Evolutionary conservation across 371 early-diverging fungal species (phyloP).

Genomic region (Ecytonucleospora hepatopenaei): DNA sequence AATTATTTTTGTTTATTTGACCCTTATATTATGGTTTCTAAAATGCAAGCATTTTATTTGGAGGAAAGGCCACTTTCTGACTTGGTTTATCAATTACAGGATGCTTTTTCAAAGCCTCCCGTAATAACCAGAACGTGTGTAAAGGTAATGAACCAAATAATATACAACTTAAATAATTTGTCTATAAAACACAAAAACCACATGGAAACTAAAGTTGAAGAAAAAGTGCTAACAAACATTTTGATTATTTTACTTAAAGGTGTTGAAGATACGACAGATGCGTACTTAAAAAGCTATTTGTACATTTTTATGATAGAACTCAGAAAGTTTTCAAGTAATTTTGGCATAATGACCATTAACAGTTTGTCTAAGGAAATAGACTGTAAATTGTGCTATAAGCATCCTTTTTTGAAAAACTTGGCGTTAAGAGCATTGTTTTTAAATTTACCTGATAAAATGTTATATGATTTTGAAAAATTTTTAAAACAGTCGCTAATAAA

Average conservation of each 20-base stretch:
- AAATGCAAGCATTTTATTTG: not conserved
- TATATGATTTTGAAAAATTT: slow-evolving; percentile 50
- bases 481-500: slow-evolving; percentile 40
- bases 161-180: slow-evolving; percentile 34
- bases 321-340: slow-evolving; percentile 23
- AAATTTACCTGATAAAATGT: slow-evolving; percentile 49
- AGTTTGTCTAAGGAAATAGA: slow-evolving; percentile 41
- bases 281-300: slow-evolving; percentile 40
- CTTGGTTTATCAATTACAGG: not conserved
- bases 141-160: slow-evolving; percentile 36
- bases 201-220: slow-evolving; percentile 12
- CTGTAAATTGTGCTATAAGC: slow-evolving; percentile 10
- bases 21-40: not conserved
- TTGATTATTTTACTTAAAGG: slow-evolving; percentile 44
- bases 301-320: slow-evolving; percentile 34
- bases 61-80: not conserved
- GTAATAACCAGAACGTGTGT: slow-evolving; percentile 45
- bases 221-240: slow-evolving; percentile 36
- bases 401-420: slow-evolving; percentile 19
- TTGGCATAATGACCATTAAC: slow-evolving; percentile 49
- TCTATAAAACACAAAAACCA: no score
- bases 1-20: not conserved
- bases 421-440: slow-evolving; percentile 42
- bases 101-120: not conserved
- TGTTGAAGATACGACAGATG: slow-evolving; percentile 43